Percentiles rank a stretch among this genome's conserved stretches.
phyloP scores from a whole-genome alignment of 192 early-diverging fungal species.

The Umbelopsis ramanniana region DNA sequence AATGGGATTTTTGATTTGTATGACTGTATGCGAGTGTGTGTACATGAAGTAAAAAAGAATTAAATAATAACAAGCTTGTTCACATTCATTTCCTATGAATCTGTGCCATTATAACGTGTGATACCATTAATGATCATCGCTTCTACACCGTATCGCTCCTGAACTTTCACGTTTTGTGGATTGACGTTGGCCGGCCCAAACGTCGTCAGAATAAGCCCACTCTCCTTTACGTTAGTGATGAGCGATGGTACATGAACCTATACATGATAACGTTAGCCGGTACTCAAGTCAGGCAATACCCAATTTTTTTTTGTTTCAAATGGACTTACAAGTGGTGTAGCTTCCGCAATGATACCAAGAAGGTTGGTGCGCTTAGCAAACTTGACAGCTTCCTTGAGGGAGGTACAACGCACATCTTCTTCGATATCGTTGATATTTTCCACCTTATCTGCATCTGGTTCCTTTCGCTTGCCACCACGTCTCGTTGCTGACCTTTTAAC shows the following conservation, averaged over 20 bases:
- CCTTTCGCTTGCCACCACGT: conserved; percentile 22
- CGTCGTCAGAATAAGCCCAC: conserved; percentile 88
- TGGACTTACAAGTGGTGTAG: conserved; percentile 80
- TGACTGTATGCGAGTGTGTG: conserved; percentile 16
- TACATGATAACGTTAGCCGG: conserved; percentile 12
- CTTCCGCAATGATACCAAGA: conserved; percentile 90
- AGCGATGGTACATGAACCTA: conserved; percentile 91
- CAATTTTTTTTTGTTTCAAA: not conserved
- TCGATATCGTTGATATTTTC: conserved; percentile 36
- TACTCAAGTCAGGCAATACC: not conserved
- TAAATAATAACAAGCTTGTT: conserved; percentile 14
- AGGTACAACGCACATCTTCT: conserved; percentile 55
- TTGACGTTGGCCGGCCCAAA: conserved; percentile 83
- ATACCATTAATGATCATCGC: conserved; percentile 80
- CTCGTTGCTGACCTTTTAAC: conserved; percentile 33
- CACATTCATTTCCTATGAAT: not conserved
- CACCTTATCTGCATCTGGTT: conserved; percentile 22
- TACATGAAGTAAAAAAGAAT: conserved; percentile 10
- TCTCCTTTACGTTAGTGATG: conserved; percentile 91
- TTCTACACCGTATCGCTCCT: conserved; percentile 88
- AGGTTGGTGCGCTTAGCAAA: conserved; percentile 93
- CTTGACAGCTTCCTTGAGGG: conserved; percentile 93
- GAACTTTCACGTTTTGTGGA: conserved; percentile 63
- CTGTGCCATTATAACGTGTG: conserved; percentile 39
- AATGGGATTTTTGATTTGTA: not conserved